A percentile compares a stretch with the other conserved stretches of the same genome.
These are phyloP conservation scores for Mycena pura DNA, from an alignment of 768 basidiomycete species.

Conservation along the genomic window DNA sequence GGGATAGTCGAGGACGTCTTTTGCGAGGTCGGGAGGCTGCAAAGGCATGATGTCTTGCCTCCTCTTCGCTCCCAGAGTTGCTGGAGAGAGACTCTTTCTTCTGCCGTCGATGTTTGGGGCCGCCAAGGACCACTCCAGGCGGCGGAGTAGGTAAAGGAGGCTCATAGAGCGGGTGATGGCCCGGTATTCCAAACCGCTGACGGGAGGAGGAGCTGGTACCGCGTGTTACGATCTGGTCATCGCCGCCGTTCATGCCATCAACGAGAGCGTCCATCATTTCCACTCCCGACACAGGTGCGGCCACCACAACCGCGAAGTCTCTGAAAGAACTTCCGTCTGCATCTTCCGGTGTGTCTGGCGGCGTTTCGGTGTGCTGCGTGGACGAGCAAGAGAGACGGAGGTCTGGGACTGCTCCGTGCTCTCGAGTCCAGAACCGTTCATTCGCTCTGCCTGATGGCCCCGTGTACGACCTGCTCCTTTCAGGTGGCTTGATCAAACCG, in stretches of 20 bases:
- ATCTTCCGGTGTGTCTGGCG: conserved; percentile 74
- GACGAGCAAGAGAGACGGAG: conserved; percentile 74
- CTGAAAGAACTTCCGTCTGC: conserved; percentile 49
- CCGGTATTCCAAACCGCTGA: conserved; percentile 60
- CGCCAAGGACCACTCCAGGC: conserved; percentile 76
- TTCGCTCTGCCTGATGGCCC: conserved; percentile 56
- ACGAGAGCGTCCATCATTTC: conserved; percentile 90
- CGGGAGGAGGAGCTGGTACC: conserved; percentile 51
- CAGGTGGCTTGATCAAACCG: conserved; percentile 39
- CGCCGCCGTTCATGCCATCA: conserved; percentile 86
- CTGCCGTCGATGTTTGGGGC: conserved; percentile 44
- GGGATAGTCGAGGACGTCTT: conserved; percentile 33
- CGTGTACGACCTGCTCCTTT: conserved; percentile 62
- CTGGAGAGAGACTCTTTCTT: conserved; percentile 43
- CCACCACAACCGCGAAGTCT: conserved; percentile 70
- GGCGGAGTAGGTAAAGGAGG: conserved; percentile 87
- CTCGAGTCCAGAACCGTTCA: conserved; percentile 44
- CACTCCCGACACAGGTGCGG: conserved; percentile 79
- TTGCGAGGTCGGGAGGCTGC: conserved; percentile 43
- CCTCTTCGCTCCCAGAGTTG: conserved; percentile 65
- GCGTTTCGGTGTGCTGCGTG: conserved; percentile 71
- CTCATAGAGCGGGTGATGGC: conserved; percentile 78
- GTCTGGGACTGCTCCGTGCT: conserved; percentile 51
- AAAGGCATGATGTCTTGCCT: conserved; percentile 30
- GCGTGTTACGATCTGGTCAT: conserved; percentile 55